Percentiles rank a stretch among this genome's conserved stretches.
Evolutionary conservation across 2,329 filamentous ascomycete species (phyloP).

Genomic region (Taxawa tesnikishii): DNA sequence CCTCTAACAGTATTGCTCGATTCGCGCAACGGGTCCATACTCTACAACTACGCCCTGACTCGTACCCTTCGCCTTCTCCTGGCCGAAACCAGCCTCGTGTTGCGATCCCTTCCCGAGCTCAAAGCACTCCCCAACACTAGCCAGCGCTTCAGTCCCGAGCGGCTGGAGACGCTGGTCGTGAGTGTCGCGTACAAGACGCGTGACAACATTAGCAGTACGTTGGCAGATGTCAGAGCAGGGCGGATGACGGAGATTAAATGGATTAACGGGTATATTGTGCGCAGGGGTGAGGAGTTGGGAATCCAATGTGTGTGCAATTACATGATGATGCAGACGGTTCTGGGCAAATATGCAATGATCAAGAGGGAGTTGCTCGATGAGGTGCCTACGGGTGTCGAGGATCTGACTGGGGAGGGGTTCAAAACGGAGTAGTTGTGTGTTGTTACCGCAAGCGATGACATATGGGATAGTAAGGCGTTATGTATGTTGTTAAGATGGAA

Average conservation of each 20-base stretch:
- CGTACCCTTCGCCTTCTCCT: slow-evolving; percentile 59
- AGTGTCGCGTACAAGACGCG: slow-evolving; percentile 42
- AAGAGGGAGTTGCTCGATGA: slow-evolving; percentile 25
- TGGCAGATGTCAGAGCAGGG: slow-evolving; percentile 50
- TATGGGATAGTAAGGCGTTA: too few species aligned
- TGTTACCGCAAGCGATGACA: too few species aligned
- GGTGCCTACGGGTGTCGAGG: slow-evolving; percentile 19
- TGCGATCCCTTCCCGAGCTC: slow-evolving; percentile 64
- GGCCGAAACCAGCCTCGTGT: slow-evolving; percentile 60
- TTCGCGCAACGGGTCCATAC: slow-evolving; percentile 58
- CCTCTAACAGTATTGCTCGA: slow-evolving; percentile 71
- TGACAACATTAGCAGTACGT: slow-evolving; percentile 53
- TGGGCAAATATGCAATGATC: slow-evolving; percentile 49
- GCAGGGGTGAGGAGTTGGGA: slow-evolving; percentile 57
- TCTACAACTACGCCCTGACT: slow-evolving; percentile 53
- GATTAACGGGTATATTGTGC: slow-evolving; percentile 79
- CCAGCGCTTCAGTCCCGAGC: slow-evolving; percentile 45
- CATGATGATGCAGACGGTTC: slow-evolving; percentile 59
- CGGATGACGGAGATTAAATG: slow-evolving; percentile 64
- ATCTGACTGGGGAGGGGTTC: slow-evolving; percentile 5
- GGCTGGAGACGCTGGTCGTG: slow-evolving; percentile 49
- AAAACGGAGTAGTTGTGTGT: slow-evolving; percentile 9
- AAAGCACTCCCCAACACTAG: slow-evolving; percentile 46
- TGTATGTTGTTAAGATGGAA: too few species aligned
- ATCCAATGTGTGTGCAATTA: slow-evolving; percentile 62